Conservation (phyloP, 306 rosid genomes). For the Vigna mungo region DNA sequence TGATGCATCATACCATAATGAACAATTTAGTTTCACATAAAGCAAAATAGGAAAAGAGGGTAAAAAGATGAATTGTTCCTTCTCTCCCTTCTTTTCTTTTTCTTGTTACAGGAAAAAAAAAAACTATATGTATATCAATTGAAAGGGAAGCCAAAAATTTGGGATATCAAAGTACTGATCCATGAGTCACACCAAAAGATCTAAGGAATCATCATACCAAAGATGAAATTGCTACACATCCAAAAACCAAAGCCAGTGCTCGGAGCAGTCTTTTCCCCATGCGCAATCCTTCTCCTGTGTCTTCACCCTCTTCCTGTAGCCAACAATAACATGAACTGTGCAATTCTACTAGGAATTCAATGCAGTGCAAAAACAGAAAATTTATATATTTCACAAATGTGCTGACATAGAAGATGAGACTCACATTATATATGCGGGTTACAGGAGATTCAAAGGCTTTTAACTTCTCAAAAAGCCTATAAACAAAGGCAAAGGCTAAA, state of each 20-base stretch:
- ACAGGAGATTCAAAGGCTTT: slow-evolving; percentile 78
- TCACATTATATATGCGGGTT: slow-evolving; percentile 71
- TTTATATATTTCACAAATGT: slow-evolving; percentile 3
- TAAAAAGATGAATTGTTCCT: slow-evolving; percentile 16
- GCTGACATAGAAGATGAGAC: slow-evolving; percentile 48
- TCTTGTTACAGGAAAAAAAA: slow-evolving; percentile 17
- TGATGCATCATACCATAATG: slow-evolving; percentile 28
- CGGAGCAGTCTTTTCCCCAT: slow-evolving; percentile 95
- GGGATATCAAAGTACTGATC: slow-evolving; percentile 25
- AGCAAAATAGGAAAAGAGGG: slow-evolving; percentile 20
- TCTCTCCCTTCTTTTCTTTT: slow-evolving; percentile 12
- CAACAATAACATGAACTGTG: slow-evolving; percentile 45
- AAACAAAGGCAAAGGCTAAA: slow-evolving; percentile 88
- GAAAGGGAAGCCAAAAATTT: slow-evolving; percentile 17
- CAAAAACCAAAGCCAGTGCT: slow-evolving; percentile 85
- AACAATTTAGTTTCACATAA: slow-evolving; percentile 13
- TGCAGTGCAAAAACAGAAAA: slow-evolving; percentile 32
- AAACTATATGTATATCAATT: slow-evolving; percentile 5
- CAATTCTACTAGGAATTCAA: slow-evolving; percentile 21
- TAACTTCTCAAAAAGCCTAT: slow-evolving; percentile 95
- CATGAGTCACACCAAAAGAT: slow-evolving; percentile 45
- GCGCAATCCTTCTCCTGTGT: slow-evolving; percentile 81
- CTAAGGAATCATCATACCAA: slow-evolving; percentile 62
- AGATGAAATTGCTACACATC: slow-evolving; percentile 86
- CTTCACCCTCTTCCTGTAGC: slow-evolving; percentile 96